A percentile compares a stretch with the other conserved stretches of the same genome.
phyloP scores from a whole-genome alignment of 2,329 filamentous ascomycete species.

The Diaporthe velutina region DNA sequence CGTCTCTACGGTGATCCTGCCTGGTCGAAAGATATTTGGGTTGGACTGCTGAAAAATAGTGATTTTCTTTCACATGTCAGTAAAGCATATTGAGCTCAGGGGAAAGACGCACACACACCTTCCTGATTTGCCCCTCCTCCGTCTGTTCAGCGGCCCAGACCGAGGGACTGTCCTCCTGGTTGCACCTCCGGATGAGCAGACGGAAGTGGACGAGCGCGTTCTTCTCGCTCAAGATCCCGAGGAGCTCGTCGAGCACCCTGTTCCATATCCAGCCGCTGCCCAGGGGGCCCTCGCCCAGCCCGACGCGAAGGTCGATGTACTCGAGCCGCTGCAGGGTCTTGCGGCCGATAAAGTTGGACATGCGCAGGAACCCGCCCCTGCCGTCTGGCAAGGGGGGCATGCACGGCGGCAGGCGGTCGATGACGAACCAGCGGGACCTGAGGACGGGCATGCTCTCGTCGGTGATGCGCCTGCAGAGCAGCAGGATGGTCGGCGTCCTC shows the following conservation, averaged over 20 bases:
- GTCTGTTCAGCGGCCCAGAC: neutral
- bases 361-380: conserved; percentile 38
- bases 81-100: neutral
- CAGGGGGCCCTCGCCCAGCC: conserved; percentile 46
- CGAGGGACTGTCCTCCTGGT: conserved; percentile 18
- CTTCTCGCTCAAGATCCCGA: conserved; percentile 45
- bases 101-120: neutral
- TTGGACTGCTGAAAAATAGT: neutral
- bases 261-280: conserved; percentile 48
- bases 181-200: conserved; percentile 49
- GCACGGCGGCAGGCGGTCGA: conserved; percentile 54
- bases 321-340: conserved; percentile 50
- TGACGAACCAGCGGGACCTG: conserved; percentile 44
- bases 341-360: conserved; percentile 47
- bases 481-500: conserved; percentile 49
- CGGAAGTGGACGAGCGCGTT: conserved; percentile 47
- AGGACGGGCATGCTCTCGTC: conserved; percentile 49
- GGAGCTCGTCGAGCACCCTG: conserved; percentile 44
- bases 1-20: conserved; percentile 25
- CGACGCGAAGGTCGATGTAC: conserved; percentile 48
- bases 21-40: conserved; percentile 31
- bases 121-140: neutral
- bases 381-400: conserved; percentile 42
- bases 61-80: conserved; percentile 28
- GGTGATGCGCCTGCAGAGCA: conserved; percentile 52